A percentile compares a stretch with the other conserved stretches of the same genome.
Evolutionary conservation across 768 basidiomycete genomes (phyloP).

Genomic region (Suillus discolor): DNA sequence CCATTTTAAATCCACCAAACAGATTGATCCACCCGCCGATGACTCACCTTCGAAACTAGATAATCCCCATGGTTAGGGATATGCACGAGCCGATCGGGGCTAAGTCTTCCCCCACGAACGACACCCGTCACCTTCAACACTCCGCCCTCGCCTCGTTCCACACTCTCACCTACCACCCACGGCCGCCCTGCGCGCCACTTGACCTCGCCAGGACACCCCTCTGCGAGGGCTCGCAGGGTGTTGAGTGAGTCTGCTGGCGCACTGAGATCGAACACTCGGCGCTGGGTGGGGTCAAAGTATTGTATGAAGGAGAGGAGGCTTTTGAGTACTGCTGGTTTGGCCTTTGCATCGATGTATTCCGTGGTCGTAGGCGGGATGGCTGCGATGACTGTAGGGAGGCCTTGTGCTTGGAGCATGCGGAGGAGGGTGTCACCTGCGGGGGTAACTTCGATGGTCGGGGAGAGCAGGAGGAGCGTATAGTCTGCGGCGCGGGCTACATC

Average conservation of each 20-base stretch:
- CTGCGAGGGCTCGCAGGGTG: constrained; percentile 76
- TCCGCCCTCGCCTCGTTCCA: constrained; percentile 62
- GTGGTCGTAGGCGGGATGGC: constrained; percentile 60
- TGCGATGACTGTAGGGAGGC: constrained; percentile 81
- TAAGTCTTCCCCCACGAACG: constrained; percentile 75
- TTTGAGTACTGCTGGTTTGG: constrained; percentile 70
- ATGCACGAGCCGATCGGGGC: constrained; percentile 85
- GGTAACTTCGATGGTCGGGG: constrained; percentile 80
- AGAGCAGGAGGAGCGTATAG: constrained; percentile 86
- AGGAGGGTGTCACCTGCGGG: constrained; percentile 85
- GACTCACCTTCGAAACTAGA: constrained; percentile 72
- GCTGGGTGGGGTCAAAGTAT: constrained; percentile 89
- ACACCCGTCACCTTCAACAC: constrained; percentile 78
- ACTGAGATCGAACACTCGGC: constrained; percentile 74
- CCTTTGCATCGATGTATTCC: constrained; percentile 58
- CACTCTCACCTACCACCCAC: constrained; percentile 74
- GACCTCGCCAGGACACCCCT: constrained; percentile 79
- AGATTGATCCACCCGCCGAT: background rate
- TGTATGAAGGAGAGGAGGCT: constrained; percentile 92
- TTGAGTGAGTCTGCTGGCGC: constrained; percentile 65
- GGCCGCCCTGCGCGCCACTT: constrained; percentile 83
- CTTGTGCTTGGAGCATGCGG: constrained; percentile 87
- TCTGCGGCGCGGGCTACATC: constrained; percentile 89
- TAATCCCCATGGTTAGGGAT: constrained; percentile 89
- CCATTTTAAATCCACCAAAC: background rate